Evolutionary conservation across 805 yeast genomes (phyloP).

Genomic region (Candida tibetensis): DNA sequence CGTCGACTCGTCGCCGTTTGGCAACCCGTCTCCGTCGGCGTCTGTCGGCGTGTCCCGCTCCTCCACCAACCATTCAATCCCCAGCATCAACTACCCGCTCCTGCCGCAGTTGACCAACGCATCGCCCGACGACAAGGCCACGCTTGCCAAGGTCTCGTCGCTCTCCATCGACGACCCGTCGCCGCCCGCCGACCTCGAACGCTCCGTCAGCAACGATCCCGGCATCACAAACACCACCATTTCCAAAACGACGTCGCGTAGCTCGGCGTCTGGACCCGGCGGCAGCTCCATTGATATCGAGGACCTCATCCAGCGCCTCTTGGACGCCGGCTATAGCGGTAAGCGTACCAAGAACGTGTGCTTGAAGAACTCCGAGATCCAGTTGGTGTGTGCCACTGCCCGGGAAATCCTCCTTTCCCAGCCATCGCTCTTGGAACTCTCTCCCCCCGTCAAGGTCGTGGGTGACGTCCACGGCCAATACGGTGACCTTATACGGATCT

Average conservation of each 20-base stretch:
- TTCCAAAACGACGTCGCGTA: neutral
- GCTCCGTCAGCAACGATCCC: constrained; percentile 3
- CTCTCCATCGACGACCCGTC: neutral
- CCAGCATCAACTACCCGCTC: constrained; percentile 16
- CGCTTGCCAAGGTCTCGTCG: constrained; percentile 5
- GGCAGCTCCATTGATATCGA: constrained; percentile 55
- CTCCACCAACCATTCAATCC: constrained; percentile 23
- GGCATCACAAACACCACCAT: neutral
- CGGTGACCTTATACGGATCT: constrained; percentile 83
- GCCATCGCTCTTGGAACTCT: constrained; percentile 83
- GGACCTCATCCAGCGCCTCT: constrained; percentile 81
- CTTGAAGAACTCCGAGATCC: constrained; percentile 85
- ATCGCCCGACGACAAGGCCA: constrained; percentile 8
- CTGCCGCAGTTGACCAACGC: constrained; percentile 17
- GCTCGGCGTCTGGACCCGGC: neutral
- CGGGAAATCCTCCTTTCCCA: constrained; percentile 87
- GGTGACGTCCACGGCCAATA: constrained; percentile 98
- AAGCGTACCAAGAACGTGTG: constrained; percentile 89
- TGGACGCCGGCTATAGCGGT: constrained; percentile 96
- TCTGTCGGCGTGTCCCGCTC: constrained; percentile 17
- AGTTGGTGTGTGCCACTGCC: constrained; percentile 80
- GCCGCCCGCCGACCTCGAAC: constrained; percentile 20
- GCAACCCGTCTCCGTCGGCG: constrained; percentile 14
- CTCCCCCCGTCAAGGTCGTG: constrained; percentile 82
- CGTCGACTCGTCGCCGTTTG: constrained; percentile 9